Evolutionary conservation across 176 grass and related monocot genomes (phyloP), one percentile per base, ranked within the genome.

Genomic region (Oryza coarctata): DNA sequence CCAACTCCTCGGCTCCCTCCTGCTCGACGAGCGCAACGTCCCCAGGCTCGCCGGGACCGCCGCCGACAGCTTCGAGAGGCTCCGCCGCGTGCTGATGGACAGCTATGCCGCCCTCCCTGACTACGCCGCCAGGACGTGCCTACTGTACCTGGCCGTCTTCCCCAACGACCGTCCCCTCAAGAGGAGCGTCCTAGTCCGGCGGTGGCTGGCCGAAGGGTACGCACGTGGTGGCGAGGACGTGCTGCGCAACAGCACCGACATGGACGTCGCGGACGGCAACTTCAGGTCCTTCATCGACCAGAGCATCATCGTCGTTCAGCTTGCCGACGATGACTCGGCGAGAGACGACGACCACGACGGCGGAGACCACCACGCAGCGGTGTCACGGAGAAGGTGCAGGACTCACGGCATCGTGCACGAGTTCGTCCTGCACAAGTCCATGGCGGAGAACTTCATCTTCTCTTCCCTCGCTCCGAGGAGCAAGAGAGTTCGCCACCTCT

Each of bases 181-280:
- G 76, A 80, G 76, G 77, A 80, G 80, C 66, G 70, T 73, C 50
- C 17, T 86, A 15, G 65, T 52, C 36, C 65, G 84, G 44, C 33
- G 77, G 33, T 86, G 84, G 84, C 13, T 86, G 26, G 84, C 84
- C 0, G 84, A 86, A 86, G 84, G 84, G 14, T 86, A 86, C 80
- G 77, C 69, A 12, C 77, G 44, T 9, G 74, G 77, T 25, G 61
- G 43, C 3, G 43, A 45, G 3, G 43, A 45, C 43, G 74, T 34
- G 55, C 18, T 43, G 26, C 65, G 57, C 33, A 45, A 45, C 13
- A 45, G 18, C 18, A 64, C 22, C 22, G 84, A 86, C n/a, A 15
- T 80, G 61, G 60, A 86, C 32, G 52, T 86, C 0, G 84, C 70
- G 23, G 77, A 86, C 7, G 61, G 73, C 18, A 65, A 79, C 34